phyloP scores from a whole-genome alignment of 768 basidiomycete genomes.

The Mycena rosella region DNA sequence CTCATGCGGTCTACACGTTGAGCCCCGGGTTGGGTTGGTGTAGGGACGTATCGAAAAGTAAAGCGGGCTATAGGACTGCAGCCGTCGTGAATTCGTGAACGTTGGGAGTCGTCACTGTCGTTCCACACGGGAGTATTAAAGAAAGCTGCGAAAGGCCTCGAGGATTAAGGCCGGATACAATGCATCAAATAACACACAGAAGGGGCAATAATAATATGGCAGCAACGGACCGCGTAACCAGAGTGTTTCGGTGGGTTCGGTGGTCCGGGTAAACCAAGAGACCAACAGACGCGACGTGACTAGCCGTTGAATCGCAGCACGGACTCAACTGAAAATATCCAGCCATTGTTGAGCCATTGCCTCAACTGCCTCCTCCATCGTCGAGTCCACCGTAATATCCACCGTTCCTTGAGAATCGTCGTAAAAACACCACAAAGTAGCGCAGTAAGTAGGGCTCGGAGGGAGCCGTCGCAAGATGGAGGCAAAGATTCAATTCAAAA shows the following conservation, averaged over 20 bases:
- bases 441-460: too few relatives aligned
- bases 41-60: conserved; percentile 1
- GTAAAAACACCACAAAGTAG: too few relatives aligned
- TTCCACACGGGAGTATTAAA: conserved; percentile 11
- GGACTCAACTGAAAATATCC: too few relatives aligned
- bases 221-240: conserved; percentile 7
- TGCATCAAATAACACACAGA: conserved; percentile 15
- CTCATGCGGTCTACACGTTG: conserved; percentile 15
- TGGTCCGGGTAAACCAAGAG: too few relatives aligned
- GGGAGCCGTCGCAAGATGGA: too few relatives aligned
- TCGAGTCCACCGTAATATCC: too few relatives aligned
- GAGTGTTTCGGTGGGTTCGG: conserved; percentile 4
- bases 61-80: neutral
- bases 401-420: too few relatives aligned
- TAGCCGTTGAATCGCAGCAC: too few relatives aligned
- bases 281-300: too few relatives aligned
- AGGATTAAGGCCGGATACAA: conserved; percentile 2
- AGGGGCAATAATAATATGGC: conserved; percentile 7
- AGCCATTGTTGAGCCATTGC: too few relatives aligned
- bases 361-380: too few relatives aligned
- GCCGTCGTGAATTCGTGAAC: conserved; percentile 27
- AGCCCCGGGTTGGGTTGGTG: conserved; percentile 15
- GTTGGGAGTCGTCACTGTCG: conserved; percentile 21
- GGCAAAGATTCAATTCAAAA: too few relatives aligned
- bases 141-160: neutral